Evolutionary conservation across 1,284 basidiomycete genomes (phyloP).

Genomic region (Pseudozyma sp.): DNA sequence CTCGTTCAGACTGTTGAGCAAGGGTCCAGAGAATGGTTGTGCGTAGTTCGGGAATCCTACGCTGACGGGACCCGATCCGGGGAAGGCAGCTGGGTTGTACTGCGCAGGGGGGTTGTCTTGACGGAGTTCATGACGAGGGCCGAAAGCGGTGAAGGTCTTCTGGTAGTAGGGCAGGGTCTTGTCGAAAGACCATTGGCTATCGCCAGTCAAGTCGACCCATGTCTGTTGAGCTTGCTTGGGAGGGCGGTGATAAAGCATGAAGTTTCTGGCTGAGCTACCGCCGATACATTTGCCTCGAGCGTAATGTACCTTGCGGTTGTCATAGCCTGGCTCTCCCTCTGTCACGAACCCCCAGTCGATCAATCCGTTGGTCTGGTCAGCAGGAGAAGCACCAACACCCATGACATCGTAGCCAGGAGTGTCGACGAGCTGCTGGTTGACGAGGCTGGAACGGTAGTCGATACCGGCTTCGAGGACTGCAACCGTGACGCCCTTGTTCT

Average conservation of each 20-base stretch:
- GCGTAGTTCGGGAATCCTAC: constrained; percentile 56
- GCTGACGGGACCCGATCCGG: constrained; percentile 34
- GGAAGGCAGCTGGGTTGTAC: constrained; percentile 49
- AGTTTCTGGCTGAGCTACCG: constrained; percentile 50
- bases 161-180: constrained; percentile 45
- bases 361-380: constrained; percentile 22
- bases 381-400: constrained; percentile 28
- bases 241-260: constrained; percentile 57
- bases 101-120: constrained; percentile 42
- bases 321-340: constrained; percentile 43
- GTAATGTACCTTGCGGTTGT: constrained; percentile 44
- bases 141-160: constrained; percentile 45
- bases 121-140: constrained; percentile 31
- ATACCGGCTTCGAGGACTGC: constrained; percentile 58
- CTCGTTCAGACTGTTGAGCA: constrained; percentile 48
- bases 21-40: constrained; percentile 47
- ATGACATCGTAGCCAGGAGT: constrained; percentile 47
- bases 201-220: constrained; percentile 53
- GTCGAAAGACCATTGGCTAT: constrained; percentile 48
- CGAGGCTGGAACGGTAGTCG: constrained; percentile 35
- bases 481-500: constrained; percentile 50
- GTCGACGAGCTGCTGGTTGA: constrained; percentile 45
- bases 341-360: constrained; percentile 55
- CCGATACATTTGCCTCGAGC: constrained; percentile 58
- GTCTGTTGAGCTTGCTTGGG: constrained; percentile 33